phyloP scores from a whole-genome alignment of 805 yeast species.

The Lipomyces yamanashiensis region DNA sequence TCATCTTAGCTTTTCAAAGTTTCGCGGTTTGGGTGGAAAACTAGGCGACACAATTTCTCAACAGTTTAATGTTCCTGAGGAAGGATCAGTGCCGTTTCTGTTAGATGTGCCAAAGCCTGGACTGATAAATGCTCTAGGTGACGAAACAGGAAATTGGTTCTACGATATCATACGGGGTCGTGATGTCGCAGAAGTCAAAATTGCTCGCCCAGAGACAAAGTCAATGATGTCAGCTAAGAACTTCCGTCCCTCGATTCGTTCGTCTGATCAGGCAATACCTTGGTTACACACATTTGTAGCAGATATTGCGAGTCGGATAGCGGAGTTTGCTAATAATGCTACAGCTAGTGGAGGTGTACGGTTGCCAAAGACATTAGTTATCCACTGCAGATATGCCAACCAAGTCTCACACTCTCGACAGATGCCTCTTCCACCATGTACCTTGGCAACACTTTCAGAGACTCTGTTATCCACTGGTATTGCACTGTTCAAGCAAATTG shows the following conservation, averaged over 20 bases:
- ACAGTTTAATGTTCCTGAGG: conserved; percentile 58
- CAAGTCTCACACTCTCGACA: conserved; percentile 37
- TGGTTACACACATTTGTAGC: conserved; percentile 88
- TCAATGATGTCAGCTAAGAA: conserved; percentile 91
- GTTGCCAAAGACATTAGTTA: conserved; percentile 61
- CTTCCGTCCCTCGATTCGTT: conserved; percentile 60
- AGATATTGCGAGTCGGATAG: conserved; percentile 70
- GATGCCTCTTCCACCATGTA: conserved; percentile 33
- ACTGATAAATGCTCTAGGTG: conserved; percentile 49
- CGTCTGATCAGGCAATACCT: conserved; percentile 60
- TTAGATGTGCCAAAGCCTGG: conserved; percentile 53
- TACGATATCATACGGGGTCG: conserved; percentile 70
- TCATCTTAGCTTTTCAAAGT: conserved; percentile 68
- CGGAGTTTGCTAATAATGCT: conserved; percentile 53
- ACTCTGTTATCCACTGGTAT: conserved; percentile 16
- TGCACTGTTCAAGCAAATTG: conserved; percentile 39
- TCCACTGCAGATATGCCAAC: conserved; percentile 43
- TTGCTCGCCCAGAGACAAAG: conserved; percentile 63
- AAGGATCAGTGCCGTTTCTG: conserved; percentile 55
- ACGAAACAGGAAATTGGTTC: conserved; percentile 58
- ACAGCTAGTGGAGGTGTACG: conserved; percentile 38
- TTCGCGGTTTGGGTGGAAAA: conserved; percentile 93
- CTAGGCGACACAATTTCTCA: conserved; percentile 64
- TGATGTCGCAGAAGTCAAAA: conserved; percentile 56
- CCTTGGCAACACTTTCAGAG: conserved; percentile 13